A percentile compares a stretch with the other conserved stretches of the same genome.
phyloP scores from a whole-genome alignment of 2,329 filamentous ascomycete genomes.

The Fusarium denticulatum region DNA sequence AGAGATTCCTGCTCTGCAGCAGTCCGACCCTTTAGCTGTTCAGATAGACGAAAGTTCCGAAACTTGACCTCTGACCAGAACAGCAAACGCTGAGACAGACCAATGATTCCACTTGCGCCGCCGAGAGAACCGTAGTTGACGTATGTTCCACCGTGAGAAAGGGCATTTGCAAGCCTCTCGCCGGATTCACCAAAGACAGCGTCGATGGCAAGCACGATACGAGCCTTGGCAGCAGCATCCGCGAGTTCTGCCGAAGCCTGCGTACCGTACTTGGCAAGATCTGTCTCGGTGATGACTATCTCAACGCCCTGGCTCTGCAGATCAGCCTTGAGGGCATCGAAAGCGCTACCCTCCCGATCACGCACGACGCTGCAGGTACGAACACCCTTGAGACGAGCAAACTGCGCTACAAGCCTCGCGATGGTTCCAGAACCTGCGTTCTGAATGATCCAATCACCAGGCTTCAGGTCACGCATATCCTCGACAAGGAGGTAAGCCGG shows the following conservation, averaged over 20 bases:
- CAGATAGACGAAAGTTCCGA: constrained; percentile 9
- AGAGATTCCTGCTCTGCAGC: constrained; percentile 5
- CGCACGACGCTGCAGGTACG: constrained; percentile 17
- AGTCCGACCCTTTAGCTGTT: constrained; percentile 1
- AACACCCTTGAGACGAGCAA: constrained; percentile 17
- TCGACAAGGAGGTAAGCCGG: constrained; percentile 23
- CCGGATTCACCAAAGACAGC: constrained; percentile 10
- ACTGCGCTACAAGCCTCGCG: constrained; percentile 15
- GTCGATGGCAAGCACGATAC: constrained; percentile 3
- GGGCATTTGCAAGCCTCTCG: not conserved
- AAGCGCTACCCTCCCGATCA: not conserved
- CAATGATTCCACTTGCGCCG: not conserved
- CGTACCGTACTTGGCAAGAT: not conserved
- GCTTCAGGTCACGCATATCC: constrained; percentile 9
- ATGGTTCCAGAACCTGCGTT: constrained; percentile 16
- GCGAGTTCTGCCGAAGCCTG: not conserved
- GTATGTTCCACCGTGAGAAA: not conserved
- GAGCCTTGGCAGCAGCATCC: not conserved
- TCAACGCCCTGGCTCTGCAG: not conserved
- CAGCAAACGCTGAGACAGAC: not conserved
- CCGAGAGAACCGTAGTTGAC: constrained; percentile 9
- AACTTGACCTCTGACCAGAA: constrained; percentile 16
- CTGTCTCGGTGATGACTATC: not conserved
- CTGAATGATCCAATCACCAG: constrained; percentile 26
- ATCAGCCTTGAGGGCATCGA: not conserved